Base-by-base conservation (phyloP, 2,329 filamentous ascomycete genomes). In the Grosmannia serpens region DNA sequence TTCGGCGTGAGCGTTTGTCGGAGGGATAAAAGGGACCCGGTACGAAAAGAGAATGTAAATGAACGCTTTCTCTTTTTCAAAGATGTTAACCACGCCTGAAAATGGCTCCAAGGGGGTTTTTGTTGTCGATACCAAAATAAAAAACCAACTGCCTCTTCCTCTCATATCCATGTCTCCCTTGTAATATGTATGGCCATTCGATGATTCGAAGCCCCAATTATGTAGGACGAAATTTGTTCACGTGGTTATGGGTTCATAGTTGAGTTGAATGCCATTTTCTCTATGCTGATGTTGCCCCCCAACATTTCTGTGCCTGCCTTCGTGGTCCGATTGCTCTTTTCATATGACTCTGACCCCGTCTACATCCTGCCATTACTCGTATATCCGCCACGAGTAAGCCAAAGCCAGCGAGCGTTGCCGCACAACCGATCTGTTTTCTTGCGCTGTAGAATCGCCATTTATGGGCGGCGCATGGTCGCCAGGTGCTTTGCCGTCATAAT, bases 401-500 rank as follows among this genome's bases (percentile, higher is more conserved):
- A n/a, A n/a, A 15, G 29, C 29, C 29, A 29, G 31, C 24, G 20
- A 51, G 17, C 47, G 26, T 49, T 53, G 35, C 58, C 27, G 11
- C 55, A n/a, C 22, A 9, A 17, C 3, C 9, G 5, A 15, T 33
- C 3, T 13, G 24, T 15, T 41, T 51, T 13, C 26, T 50, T 22
- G 10, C 22, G 20, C 47, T 29, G n/a, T 4, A 29, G 13, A 31
- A 31, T 4, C 20, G 13, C 41, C 22, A 27, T 55, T 54, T 44
- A 57, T 62, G 50, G 55, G 53, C 70, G 65, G 38, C 79, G 75
- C 75, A 81, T 74, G 62, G 69, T 81, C 70, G 94, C 85, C 67
- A 97, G 75, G 70, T 96, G 88, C 77, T 85, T 87, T 72, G 96
- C 77, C n/a, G 95, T 88, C 57, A 89, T 77, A 64, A 88, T 74